These are phyloP conservation scores for Penicillium sp. DNA, from an alignment of 2,329 filamentous ascomycete species.

Conservation along the genomic window DNA sequence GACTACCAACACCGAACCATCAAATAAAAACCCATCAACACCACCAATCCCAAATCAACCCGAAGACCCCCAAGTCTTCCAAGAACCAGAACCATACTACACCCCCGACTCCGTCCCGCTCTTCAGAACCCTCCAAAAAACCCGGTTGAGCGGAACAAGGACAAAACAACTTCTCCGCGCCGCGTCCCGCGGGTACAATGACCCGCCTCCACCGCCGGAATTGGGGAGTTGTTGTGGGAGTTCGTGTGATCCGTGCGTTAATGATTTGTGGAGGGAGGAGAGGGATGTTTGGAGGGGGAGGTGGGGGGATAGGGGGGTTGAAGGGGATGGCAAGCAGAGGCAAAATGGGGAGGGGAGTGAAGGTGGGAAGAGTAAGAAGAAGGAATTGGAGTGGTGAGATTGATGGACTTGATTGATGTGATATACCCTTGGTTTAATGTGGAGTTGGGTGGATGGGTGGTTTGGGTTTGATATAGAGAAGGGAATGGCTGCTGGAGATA, in stretches of 20 bases:
- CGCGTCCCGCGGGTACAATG: constrained; percentile 36
- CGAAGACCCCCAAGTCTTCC: not conserved
- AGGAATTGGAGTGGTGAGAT: constrained; percentile 30
- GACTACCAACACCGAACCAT: not conserved
- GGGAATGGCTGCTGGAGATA: no score
- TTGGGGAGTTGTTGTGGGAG: constrained; percentile 45
- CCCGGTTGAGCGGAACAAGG: constrained; percentile 38
- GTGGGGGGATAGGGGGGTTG: constrained; percentile 37
- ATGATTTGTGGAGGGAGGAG: constrained; percentile 44
- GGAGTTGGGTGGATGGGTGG: not conserved
- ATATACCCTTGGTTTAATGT: not conserved
- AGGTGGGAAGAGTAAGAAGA: constrained; percentile 15
- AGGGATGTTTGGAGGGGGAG: constrained; percentile 42
- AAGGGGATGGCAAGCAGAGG: constrained; percentile 9
- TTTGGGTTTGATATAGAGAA: no score
- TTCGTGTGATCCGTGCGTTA: constrained; percentile 46
- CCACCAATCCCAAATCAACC: not conserved
- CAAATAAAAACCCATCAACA: constrained; percentile 4
- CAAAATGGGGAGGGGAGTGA: not conserved
- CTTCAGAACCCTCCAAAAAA: constrained; percentile 38
- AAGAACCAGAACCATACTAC: constrained; percentile 33
- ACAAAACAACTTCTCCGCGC: constrained; percentile 43
- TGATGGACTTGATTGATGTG: not conserved
- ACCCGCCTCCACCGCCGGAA: constrained; percentile 42
- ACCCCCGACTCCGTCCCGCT: constrained; percentile 33